A percentile compares a stretch with the other conserved stretches of the same genome.
These are phyloP conservation scores for Cyclotella baltica DNA, from an alignment of 108 stramenopile genomes.

Conservation along the genomic window DNA sequence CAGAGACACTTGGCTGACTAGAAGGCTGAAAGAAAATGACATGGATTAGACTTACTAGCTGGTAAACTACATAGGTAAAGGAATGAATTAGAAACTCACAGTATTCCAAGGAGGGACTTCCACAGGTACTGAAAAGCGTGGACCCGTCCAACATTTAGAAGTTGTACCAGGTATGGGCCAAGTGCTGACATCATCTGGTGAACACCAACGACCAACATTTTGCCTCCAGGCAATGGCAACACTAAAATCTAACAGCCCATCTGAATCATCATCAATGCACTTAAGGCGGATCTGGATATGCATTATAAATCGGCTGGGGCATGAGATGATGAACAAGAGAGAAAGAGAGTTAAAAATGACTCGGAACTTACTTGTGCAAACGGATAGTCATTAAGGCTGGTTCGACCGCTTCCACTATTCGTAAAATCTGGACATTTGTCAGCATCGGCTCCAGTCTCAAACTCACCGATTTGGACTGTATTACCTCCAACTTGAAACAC, in stretches of 20 bases:
- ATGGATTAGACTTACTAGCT: too few species aligned
- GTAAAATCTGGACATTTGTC: background rate
- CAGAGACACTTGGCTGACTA: background rate
- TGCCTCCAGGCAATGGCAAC: background rate
- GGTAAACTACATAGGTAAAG: too few species aligned
- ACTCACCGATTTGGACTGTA: background rate
- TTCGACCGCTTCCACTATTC: background rate
- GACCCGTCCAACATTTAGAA: slow-evolving; percentile 1
- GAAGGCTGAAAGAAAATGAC: too few species aligned
- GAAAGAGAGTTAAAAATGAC: background rate
- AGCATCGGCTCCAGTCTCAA: too few species aligned
- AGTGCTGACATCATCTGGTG: background rate
- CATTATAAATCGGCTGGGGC: too few species aligned
- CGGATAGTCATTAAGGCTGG: background rate
- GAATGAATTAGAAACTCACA: too few species aligned
- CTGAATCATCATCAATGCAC: background rate
- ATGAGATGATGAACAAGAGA: background rate
- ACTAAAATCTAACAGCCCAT: slow-evolving; percentile 4
- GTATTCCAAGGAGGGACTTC: slow-evolving; percentile 3
- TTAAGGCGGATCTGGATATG: background rate
- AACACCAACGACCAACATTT: background rate
- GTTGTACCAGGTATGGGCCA: background rate
- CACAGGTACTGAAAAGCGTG: background rate
- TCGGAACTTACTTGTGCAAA: background rate
- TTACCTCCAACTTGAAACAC: background rate